Evolutionary conservation across 83 land plant genomes (phyloP).

Genomic region (Diphasiastrum complanatum): DNA sequence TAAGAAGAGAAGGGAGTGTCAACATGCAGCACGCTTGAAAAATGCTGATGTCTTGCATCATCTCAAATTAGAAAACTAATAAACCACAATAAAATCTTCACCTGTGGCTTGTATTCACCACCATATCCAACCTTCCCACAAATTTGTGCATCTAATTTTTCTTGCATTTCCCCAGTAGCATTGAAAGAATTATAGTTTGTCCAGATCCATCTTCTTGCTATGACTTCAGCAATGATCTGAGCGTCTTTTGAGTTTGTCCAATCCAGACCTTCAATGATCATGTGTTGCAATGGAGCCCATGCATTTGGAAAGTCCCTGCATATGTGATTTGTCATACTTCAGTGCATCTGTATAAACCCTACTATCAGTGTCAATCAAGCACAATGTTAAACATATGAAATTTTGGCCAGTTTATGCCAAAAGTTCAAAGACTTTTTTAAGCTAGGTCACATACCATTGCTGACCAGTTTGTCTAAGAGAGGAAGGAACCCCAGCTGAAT

Average conservation of each 20-base stretch:
- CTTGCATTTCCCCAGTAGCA: constrained; percentile 60
- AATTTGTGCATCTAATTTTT: constrained; percentile 65
- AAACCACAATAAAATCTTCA: constrained; percentile 18
- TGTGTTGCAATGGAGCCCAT: constrained; percentile 92
- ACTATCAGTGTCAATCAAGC: too few species aligned
- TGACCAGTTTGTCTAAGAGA: constrained; percentile 67
- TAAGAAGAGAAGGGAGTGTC: too few species aligned
- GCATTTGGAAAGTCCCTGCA: constrained; percentile 96
- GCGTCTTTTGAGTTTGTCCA: constrained; percentile 43
- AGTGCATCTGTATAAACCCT: too few species aligned
- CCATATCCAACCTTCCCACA: constrained; percentile 80
- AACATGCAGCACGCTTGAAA: constrained; percentile 5
- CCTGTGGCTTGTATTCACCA: constrained; percentile 89
- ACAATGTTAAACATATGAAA: neutral
- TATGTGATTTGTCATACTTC: too few species aligned
- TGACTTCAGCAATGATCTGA: constrained; percentile 46
- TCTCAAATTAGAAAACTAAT: neutral
- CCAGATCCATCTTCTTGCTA: constrained; percentile 74
- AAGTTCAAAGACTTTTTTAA: too few species aligned
- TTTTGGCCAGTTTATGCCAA: neutral
- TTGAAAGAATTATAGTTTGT: constrained; percentile 71
- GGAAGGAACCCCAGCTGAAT: constrained; percentile 66
- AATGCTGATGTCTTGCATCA: neutral
- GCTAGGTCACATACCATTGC: constrained; percentile 57
- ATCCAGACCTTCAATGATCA: constrained; percentile 83